Evolutionary conservation across 768 basidiomycete genomes (phyloP).

Genomic region (Termitomyces sp.): DNA sequence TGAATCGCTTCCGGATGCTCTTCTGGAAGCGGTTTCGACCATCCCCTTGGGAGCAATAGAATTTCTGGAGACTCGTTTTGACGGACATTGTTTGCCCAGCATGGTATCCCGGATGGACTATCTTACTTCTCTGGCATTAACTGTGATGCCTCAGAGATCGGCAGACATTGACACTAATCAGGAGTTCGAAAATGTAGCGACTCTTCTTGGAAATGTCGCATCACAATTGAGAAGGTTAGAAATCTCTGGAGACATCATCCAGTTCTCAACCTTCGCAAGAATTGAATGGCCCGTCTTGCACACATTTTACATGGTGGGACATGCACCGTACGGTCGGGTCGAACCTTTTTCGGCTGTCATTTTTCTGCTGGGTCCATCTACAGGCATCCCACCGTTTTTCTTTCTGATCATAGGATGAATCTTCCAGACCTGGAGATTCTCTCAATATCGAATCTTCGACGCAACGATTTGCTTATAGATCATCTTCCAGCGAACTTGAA

Average conservation of each 20-base stretch:
- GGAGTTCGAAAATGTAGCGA: neutral
- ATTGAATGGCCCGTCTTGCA: too few species aligned
- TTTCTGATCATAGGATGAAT: neutral
- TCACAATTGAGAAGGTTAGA: neutral
- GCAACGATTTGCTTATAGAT: neutral
- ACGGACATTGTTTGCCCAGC: neutral
- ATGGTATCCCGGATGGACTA: neutral
- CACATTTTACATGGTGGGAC: too few species aligned
- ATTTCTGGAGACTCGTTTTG: neutral
- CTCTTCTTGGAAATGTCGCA: neutral
- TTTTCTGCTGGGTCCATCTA: too few species aligned
- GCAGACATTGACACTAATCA: neutral
- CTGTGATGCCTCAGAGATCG: neutral
- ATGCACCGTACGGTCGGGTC: too few species aligned
- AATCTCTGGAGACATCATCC: neutral
- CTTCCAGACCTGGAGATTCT: neutral
- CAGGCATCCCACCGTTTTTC: neutral
- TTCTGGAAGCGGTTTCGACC: neutral
- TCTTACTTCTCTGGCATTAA: neutral
- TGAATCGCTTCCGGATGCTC: neutral
- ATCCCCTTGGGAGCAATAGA: too few species aligned
- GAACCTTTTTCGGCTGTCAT: neutral
- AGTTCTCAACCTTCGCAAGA: neutral
- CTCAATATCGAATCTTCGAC: neutral
- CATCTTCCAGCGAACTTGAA: neutral